Base-by-base conservation (phyloP, 1,284 basidiomycete genomes). In the Tilletia walkeri region DNA sequence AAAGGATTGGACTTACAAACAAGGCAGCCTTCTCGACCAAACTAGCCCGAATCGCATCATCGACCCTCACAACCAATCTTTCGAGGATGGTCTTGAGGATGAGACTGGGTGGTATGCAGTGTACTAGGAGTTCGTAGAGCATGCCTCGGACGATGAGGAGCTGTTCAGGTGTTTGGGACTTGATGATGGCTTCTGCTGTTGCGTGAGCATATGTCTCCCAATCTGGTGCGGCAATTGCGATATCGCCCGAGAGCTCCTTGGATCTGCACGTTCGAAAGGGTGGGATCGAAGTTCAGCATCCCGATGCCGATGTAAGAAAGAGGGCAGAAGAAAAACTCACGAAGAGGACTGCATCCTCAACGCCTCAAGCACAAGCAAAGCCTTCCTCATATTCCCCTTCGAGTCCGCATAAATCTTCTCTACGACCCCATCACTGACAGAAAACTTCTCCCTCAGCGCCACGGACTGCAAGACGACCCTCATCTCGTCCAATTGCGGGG, bases 161-260 rank as follows among this genome's bases (percentile, higher is more conserved):
- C 69, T 90, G 89, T 71, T 91, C 89, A 14, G 96, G 94, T n/a
- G 90, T 89, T 84, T 98, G 96, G 80, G 97, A 93, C 75, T 89
- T 88, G n/a, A 98, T 86, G 77, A 99, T 95, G 79, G 92, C 84
- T 82, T 95, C 93, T n/a, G 92, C 95, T 14, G 97, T 91, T 83
- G 94, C 93, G 76, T 90, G 87, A 77, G 94, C 95, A 83, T 97
- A 99, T n/a, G 91, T 91, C 85, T 99, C 95, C 96, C 96, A 99
- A 82, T 99, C 96, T 14, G 96, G 95, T 85, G 96, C 94, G 16
- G 95, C 85, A 14, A 86, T 93, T 66, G 94, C 92, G 50, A 84
- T 30, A 90, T 54, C 92, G 89, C 73, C 91, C 85, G 78, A 67
- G 24, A 73, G 59, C 67, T 72, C 73, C 30, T 48, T 47, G 41